Percentiles rank a stretch among this genome's conserved stretches.
phyloP scores from a whole-genome alignment of 176 grass and related monocot species.

The Eremochloa ophiuroides region DNA sequence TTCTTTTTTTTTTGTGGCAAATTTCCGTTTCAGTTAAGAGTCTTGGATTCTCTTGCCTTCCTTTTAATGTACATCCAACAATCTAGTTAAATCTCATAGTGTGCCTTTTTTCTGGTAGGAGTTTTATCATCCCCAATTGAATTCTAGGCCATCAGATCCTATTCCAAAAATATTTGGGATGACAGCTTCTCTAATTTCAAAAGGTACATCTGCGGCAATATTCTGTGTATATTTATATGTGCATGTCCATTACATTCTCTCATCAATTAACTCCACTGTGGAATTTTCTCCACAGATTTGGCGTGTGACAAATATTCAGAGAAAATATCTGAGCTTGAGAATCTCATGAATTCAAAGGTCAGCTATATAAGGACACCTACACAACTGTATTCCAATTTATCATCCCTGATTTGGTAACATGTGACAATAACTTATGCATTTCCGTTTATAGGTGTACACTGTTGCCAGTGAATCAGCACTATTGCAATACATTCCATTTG shows the following conservation, averaged over 20 bases:
- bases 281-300: slow-evolving; percentile 26
- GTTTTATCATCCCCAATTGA: slow-evolving; percentile 63
- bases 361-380: neutral
- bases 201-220: slow-evolving; percentile 27
- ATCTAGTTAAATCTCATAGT: slow-evolving; percentile 18
- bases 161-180: slow-evolving; percentile 84
- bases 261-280: neutral
- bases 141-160: slow-evolving; percentile 28
- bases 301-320: neutral
- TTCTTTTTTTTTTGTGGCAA: neutral
- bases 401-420: neutral
- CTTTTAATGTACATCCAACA: neutral
- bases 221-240: neutral
- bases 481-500: slow-evolving; percentile 57
- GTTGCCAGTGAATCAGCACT: slow-evolving; percentile 55
- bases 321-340: slow-evolving; percentile 56
- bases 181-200: slow-evolving; percentile 68
- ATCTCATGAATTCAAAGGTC: slow-evolving; percentile 80
- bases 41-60: neutral
- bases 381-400: neutral
- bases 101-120: slow-evolving; percentile 48
- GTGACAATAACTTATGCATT: neutral
- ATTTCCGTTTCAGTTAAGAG: neutral
- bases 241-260: neutral
- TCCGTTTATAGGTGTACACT: slow-evolving; percentile 73